Conservation (phyloP, 345 rosid genomes). For the Xanthoceras sorbifolium region DNA sequence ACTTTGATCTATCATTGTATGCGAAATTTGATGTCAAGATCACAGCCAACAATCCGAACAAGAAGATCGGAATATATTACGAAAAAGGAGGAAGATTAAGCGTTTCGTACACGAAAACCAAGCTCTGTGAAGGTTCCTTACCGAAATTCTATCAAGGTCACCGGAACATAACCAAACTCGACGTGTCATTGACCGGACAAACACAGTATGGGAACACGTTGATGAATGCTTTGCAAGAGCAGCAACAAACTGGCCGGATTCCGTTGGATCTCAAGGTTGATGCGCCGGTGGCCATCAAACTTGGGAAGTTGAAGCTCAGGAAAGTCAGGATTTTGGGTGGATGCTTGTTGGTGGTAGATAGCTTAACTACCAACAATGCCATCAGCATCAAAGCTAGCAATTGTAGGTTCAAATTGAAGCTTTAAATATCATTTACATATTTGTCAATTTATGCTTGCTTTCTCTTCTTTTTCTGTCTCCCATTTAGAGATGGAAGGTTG, state of each 20-base stretch:
- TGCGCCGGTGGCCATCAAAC: conserved; percentile 70
- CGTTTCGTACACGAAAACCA: conserved; percentile 66
- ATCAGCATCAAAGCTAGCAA: conserved; percentile 75
- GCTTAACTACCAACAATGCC: conserved; percentile 54
- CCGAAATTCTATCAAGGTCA: conserved; percentile 89
- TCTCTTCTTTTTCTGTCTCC: background rate
- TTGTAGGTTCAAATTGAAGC: conserved; percentile 67
- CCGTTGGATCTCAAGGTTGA: conserved; percentile 71
- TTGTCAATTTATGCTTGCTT: background rate
- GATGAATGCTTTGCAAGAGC: conserved; percentile 73
- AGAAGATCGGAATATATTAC: conserved; percentile 78
- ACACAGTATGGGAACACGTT: conserved; percentile 59
- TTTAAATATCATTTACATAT: conserved; percentile 26
- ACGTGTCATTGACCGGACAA: conserved; percentile 59
- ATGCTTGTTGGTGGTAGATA: conserved; percentile 74
- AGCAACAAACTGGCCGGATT: conserved; percentile 78
- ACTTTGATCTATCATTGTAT: conserved; percentile 57
- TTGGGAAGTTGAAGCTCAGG: conserved; percentile 67
- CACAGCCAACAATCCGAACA: conserved; percentile 82
- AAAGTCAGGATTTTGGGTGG: conserved; percentile 66
- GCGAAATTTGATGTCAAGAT: conserved; percentile 72
- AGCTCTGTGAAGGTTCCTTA: conserved; percentile 69
- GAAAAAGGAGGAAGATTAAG: conserved; percentile 64
- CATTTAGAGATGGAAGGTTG: background rate
- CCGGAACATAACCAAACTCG: conserved; percentile 64